phyloP scores from a whole-genome alignment of 176 grass and related monocot genomes.

The Aegilops umbellulata region DNA sequence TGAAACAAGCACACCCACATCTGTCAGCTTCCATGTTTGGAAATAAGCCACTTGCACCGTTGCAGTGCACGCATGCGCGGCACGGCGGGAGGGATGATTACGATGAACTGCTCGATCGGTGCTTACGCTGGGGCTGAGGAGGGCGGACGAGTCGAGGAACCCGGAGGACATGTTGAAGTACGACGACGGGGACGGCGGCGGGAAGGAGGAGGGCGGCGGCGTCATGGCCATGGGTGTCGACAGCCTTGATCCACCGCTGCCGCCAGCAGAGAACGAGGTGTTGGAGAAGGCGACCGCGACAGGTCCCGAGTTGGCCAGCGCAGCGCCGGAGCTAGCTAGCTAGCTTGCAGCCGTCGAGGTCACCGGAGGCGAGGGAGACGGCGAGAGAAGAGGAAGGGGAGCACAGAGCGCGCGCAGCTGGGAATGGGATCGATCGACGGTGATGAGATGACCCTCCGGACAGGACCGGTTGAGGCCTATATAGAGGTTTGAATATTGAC shows the following conservation, averaged over 20 bases:
- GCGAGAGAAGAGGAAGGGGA: background rate
- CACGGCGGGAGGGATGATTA: no score
- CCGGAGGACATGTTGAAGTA: constrained; percentile 46
- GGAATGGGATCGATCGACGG: background rate
- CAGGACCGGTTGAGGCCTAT: constrained; percentile 25
- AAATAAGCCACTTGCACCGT: background rate
- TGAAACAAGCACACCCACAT: constrained; percentile 20
- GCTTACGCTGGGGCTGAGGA: constrained; percentile 78
- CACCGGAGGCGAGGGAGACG: background rate
- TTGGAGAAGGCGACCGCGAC: constrained; percentile 34
- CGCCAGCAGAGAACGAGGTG: constrained; percentile 35
- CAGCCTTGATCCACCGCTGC: background rate
- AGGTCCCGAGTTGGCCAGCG: constrained; percentile 30
- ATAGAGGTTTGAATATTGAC: constrained; percentile 73
- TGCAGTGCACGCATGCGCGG: background rate
- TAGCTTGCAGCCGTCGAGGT: background rate
- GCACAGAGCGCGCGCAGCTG: background rate
- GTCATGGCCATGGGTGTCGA: constrained; percentile 50
- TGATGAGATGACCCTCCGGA: background rate
- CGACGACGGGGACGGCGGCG: constrained; percentile 53
- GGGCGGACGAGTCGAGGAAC: constrained; percentile 72
- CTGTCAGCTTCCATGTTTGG: background rate
- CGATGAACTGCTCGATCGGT: background rate
- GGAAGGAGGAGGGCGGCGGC: constrained; percentile 50
- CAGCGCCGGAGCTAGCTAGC: constrained; percentile 33